Evolutionary conservation across 2,329 filamentous ascomycete genomes (phyloP).

Genomic region (Penicillium sp.): DNA sequence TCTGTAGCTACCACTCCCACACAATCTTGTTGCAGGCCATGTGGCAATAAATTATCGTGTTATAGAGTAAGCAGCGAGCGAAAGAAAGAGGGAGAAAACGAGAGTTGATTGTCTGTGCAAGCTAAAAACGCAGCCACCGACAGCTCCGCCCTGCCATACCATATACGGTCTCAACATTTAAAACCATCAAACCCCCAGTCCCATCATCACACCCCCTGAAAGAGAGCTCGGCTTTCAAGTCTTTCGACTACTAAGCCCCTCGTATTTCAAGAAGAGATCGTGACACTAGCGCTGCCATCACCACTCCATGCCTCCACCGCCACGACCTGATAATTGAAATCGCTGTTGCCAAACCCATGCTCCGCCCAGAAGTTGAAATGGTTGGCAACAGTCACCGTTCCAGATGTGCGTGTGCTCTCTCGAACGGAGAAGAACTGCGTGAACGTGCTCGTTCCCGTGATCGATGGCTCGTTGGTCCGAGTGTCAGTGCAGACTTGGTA

Average conservation of each 20-base stretch:
- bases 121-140: background rate
- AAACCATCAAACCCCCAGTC: background rate
- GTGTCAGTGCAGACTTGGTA: constrained; percentile 11
- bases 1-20: too few species aligned
- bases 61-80: too few species aligned
- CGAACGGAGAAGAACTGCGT: constrained; percentile 13
- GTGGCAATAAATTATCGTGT: too few species aligned
- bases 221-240: background rate
- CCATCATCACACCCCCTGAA: background rate
- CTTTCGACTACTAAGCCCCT: background rate
- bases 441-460: constrained; percentile 10
- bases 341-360: constrained; percentile 9
- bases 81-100: too few species aligned
- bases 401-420: constrained; percentile 6
- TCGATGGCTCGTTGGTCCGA: constrained; percentile 6
- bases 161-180: background rate
- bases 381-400: constrained; percentile 10
- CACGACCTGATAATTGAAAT: constrained; percentile 11
- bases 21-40: too few species aligned
- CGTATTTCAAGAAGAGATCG: constrained; percentile 1
- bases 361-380: constrained; percentile 12
- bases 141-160: background rate
- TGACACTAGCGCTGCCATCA: constrained; percentile 6
- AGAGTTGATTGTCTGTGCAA: background rate
- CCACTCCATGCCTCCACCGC: constrained; percentile 9